phyloP scores from a whole-genome alignment of 257 asterid species.

The Nicotiana tomentosiformis region DNA sequence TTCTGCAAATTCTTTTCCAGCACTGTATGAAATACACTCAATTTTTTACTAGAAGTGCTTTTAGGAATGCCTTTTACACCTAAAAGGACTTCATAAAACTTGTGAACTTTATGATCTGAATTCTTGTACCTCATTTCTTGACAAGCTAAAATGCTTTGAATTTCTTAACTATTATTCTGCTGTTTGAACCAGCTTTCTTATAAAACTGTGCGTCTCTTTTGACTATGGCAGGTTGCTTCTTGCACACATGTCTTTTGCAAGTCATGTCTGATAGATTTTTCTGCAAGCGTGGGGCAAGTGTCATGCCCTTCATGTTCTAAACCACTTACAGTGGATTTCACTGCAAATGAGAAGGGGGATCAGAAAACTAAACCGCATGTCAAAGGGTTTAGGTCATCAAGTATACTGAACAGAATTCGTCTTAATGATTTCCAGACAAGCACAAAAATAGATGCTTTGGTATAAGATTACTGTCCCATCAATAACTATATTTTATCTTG shows the following conservation, averaged over 20 bases:
- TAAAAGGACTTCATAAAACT: not conserved
- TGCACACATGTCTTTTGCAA: slow-evolving; percentile 85
- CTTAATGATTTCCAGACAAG: slow-evolving; percentile 77
- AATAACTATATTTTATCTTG: not conserved
- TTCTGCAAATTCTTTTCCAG: not conserved
- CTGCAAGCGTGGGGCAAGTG: slow-evolving; percentile 60
- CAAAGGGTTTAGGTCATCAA: slow-evolving; percentile 70
- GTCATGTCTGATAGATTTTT: slow-evolving; percentile 67
- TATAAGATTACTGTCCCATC: slow-evolving; percentile 23
- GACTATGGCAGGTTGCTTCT: slow-evolving; percentile 60
- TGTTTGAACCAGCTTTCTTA: not conserved
- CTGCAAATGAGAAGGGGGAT: slow-evolving; percentile 40
- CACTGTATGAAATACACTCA: not conserved
- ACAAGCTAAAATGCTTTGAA: slow-evolving; percentile 1
- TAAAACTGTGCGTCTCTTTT: slow-evolving; percentile 7
- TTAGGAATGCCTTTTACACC: not conserved
- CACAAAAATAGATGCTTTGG: slow-evolving; percentile 95
- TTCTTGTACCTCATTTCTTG: not conserved
- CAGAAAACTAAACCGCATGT: slow-evolving; percentile 45
- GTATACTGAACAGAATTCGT: slow-evolving; percentile 77
- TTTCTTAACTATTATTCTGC: slow-evolving; percentile 8
- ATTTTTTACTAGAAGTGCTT: not conserved
- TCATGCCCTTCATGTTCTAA: slow-evolving; percentile 88
- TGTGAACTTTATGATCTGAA: not conserved
- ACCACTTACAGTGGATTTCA: slow-evolving; percentile 84